Evolutionary conservation across 306 rosid genomes (phyloP).

Genomic region (Prunus kanzakura): DNA sequence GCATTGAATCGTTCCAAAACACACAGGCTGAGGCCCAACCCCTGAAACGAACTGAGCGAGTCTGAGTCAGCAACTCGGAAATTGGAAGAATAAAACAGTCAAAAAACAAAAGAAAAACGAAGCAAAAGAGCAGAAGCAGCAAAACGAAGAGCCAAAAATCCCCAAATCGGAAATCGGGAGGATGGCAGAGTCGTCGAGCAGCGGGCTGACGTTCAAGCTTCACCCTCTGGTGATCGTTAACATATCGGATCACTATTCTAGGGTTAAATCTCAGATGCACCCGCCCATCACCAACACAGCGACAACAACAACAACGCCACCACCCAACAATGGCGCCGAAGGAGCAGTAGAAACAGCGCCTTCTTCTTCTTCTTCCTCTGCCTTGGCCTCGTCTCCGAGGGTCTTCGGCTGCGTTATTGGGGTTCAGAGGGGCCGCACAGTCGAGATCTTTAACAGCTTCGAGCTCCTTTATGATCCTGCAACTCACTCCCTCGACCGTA

Average conservation of each 20-base stretch:
- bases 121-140: neutral
- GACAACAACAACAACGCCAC: neutral
- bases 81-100: neutral
- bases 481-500: constrained; percentile 78
- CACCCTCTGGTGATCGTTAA: constrained; percentile 93
- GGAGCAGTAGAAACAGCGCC: constrained; percentile 27
- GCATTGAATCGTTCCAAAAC: neutral
- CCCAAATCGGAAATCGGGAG: constrained; percentile 7
- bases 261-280: constrained; percentile 82
- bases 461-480: constrained; percentile 83
- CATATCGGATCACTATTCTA: constrained; percentile 89
- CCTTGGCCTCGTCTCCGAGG: constrained; percentile 21
- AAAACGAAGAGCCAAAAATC: neutral
- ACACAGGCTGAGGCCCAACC: neutral
- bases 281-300: constrained; percentile 33
- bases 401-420: constrained; percentile 96
- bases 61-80: neutral
- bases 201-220: constrained; percentile 93
- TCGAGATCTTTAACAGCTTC: constrained; percentile 98
- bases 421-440: constrained; percentile 95
- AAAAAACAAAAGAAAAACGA: neutral
- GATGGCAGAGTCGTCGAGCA: constrained; percentile 93
- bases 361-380: constrained; percentile 21
- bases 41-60: neutral
- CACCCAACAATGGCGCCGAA: constrained; percentile 35